phyloP scores from a whole-genome alignment of 1,284 basidiomycete genomes.

The Austroboletus olivaceoglutinosus region DNA sequence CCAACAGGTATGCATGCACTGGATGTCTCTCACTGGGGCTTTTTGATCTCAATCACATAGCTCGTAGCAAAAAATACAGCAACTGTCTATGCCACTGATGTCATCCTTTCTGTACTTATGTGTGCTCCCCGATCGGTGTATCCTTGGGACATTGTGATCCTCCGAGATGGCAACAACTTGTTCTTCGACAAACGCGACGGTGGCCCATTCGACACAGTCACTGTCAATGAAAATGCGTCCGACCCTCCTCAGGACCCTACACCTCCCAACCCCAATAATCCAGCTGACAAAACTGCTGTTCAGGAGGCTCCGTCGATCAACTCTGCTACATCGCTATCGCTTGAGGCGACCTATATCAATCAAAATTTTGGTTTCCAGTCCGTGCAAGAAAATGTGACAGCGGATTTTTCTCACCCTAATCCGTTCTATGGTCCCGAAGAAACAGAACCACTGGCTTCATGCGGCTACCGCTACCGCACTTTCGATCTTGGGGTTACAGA shows the following conservation, averaged over 20 bases:
- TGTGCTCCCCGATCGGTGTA: slow-evolving; percentile 93
- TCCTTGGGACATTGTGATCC: slow-evolving; percentile 98
- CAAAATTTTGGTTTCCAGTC: slow-evolving; percentile 99
- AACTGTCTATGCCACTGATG: slow-evolving; percentile 92
- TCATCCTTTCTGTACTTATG: slow-evolving; percentile 96
- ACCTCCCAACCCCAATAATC: slow-evolving; percentile 74
- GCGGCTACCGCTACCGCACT: slow-evolving; percentile 94
- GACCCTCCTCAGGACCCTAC: slow-evolving; percentile 91
- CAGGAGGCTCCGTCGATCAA: slow-evolving; percentile 83
- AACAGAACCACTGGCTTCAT: slow-evolving; percentile 92
- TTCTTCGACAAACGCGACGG: slow-evolving; percentile 99
- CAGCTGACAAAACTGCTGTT: slow-evolving; percentile 58
- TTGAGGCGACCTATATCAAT: slow-evolving; percentile 99
- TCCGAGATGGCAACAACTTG: slow-evolving; percentile 89
- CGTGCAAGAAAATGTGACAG: slow-evolving; percentile 71
- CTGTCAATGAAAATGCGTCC: slow-evolving; percentile 97
- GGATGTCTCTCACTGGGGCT: slow-evolving; percentile 2
- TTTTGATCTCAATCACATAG: slow-evolving; percentile 38
- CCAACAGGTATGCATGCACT: slow-evolving; percentile 58
- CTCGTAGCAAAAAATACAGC: slow-evolving; percentile 78
- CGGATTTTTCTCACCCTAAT: slow-evolving; percentile 82
- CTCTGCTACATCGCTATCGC: slow-evolving; percentile 88
- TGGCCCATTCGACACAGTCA: slow-evolving; percentile 95
- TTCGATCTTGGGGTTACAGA: slow-evolving; percentile 91
- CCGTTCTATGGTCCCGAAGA: slow-evolving; percentile 96